Percentiles rank a stretch among this genome's conserved stretches.
These are phyloP conservation scores for Cyanidiococcus yangmingshanensis DNA, from an alignment of 23 red algal genomes.

Conservation along the genomic window DNA sequence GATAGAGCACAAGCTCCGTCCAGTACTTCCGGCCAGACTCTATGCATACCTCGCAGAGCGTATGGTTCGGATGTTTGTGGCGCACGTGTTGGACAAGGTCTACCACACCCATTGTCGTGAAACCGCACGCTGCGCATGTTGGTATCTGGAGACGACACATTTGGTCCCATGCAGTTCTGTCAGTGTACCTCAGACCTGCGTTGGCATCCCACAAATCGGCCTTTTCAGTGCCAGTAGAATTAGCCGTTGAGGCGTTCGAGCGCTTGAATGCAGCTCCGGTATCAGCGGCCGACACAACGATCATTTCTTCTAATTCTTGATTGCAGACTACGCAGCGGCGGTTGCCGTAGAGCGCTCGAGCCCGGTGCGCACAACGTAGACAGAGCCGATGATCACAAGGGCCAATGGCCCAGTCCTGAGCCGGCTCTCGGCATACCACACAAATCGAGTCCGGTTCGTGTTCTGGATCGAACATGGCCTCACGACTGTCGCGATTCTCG, in stretches of 20 bases:
- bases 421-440: slow-evolving; percentile 43
- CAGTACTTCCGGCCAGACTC: slow-evolving; percentile 37
- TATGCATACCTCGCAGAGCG: slow-evolving; percentile 20
- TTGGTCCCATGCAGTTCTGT: slow-evolving; percentile 7
- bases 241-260: background rate
- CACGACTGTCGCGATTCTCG: too few relatives aligned
- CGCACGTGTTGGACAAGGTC: background rate
- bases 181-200: background rate
- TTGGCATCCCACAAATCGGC: background rate
- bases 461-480: too few relatives aligned
- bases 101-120: background rate
- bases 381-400: slow-evolving; percentile 65
- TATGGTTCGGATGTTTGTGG: background rate
- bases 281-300: slow-evolving; percentile 25
- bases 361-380: slow-evolving; percentile 58
- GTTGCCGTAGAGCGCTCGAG: slow-evolving; percentile 60
- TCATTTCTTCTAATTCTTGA: slow-evolving; percentile 28
- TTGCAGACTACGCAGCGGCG: slow-evolving; percentile 73
- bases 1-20: slow-evolving; percentile 25
- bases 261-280: slow-evolving; percentile 3
- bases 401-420: slow-evolving; percentile 49
- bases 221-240: background rate
- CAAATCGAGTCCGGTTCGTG: slow-evolving; percentile 28
- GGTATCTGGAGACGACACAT: background rate
- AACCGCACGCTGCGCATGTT: background rate